phyloP scores from a whole-genome alignment of 192 early-diverging fungal genomes.

The Cladochytrium replicatum region DNA sequence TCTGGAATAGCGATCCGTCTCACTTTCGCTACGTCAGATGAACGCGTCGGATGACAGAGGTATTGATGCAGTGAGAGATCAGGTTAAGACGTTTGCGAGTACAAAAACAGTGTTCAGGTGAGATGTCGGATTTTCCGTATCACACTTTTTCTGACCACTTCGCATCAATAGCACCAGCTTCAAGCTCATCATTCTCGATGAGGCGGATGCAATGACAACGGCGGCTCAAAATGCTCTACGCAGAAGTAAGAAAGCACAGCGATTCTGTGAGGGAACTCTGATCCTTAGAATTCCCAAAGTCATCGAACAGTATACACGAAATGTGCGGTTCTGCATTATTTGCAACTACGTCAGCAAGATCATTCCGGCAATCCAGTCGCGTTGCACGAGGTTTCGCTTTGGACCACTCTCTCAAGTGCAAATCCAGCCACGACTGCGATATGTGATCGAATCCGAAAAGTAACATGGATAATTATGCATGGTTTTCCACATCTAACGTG shows the following conservation, averaged over 20 bases:
- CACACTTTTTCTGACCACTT: neutral
- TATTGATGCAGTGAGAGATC: conserved; percentile 94
- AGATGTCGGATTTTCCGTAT: conserved; percentile 4
- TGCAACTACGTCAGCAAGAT: conserved; percentile 98
- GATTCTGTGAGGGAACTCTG: neutral
- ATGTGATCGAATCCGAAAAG: conserved; percentile 24
- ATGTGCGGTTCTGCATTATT: conserved; percentile 97
- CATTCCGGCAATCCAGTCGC: conserved; percentile 93
- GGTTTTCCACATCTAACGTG: neutral
- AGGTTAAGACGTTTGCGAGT: conserved; percentile 97
- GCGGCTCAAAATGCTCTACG: conserved; percentile 86
- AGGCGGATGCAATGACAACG: conserved; percentile 94
- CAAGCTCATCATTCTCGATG: conserved; percentile 95
- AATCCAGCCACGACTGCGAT: conserved; percentile 61
- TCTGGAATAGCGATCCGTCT: neutral
- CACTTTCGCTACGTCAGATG: conserved; percentile 32
- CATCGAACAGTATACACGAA: conserved; percentile 96
- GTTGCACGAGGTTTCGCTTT: conserved; percentile 97
- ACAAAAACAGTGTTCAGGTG: conserved; percentile 84
- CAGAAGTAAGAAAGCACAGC: conserved; percentile 52
- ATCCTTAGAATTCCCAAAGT: conserved; percentile 38
- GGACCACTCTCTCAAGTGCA: conserved; percentile 71
- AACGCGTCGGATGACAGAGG: conserved; percentile 98
- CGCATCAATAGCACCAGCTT: conserved; percentile 57
- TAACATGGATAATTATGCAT: conserved; percentile 1